Conservation (phyloP, 768 basidiomycete genomes). For the Butyriboletus loyo region DNA sequence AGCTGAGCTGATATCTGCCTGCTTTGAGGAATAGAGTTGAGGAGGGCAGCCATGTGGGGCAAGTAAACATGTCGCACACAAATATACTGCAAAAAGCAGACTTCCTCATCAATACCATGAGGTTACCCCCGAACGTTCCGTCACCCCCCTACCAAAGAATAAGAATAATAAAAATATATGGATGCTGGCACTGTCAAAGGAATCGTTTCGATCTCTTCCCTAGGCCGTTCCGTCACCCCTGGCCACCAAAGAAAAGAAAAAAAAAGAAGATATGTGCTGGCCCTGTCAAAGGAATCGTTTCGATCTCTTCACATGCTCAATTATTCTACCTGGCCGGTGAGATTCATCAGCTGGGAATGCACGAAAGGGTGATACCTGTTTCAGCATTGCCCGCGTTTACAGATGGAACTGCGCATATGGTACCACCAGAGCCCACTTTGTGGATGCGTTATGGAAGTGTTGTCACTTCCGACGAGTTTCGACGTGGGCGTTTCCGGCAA, state of each 20-base stretch:
- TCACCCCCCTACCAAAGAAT: neutral
- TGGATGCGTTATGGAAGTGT: slow-evolving; percentile 31
- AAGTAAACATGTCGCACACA: slow-evolving; percentile 6
- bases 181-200: slow-evolving; percentile 10
- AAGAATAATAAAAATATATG: slow-evolving; percentile 1
- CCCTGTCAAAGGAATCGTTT: slow-evolving; percentile 7
- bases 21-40: neutral
- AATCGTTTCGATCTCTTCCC: slow-evolving; percentile 15
- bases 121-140: neutral
- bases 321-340: slow-evolving; percentile 19
- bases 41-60: neutral
- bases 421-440: slow-evolving; percentile 17
- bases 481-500: slow-evolving; percentile 26
- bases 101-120: slow-evolving; percentile 2
- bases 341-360: slow-evolving; percentile 26
- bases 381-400: slow-evolving; percentile 15
- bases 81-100: neutral
- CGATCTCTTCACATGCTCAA: slow-evolving; percentile 22
- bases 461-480: slow-evolving; percentile 28
- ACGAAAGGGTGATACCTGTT: slow-evolving; percentile 29
- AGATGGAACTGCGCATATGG: neutral
- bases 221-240: neutral
- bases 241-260: neutral
- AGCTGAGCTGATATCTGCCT: slow-evolving; percentile 10
- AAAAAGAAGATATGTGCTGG: slow-evolving; percentile 8